Base-by-base conservation (phyloP, 176 grass and related monocot species). In the Elymus sibiricus region DNA sequence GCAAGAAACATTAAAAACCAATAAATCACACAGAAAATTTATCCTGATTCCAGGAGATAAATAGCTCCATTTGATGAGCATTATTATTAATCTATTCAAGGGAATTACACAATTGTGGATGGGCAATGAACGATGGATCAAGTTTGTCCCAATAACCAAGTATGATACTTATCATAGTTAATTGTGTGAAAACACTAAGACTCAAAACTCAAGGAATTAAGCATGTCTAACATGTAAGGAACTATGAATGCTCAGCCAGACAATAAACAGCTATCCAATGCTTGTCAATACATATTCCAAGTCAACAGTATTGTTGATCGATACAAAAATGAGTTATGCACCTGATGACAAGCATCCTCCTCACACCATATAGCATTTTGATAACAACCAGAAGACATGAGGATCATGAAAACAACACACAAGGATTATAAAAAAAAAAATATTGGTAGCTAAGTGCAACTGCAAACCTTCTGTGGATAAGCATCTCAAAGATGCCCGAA, bases 401-500 rank as follows among this genome's bases (percentile, higher is more conserved):
- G 15, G 29, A 70, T 83, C 89, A 27, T 69, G 22, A 82, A 81
- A 74, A 32, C 27, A 84, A 81, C 9, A 66, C 19, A 39, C 34
- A 60, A 19, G 32, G 26, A 68, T 31, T 40, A 31, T 5, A 83
- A 76, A 40, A 3, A 17, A 87, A 80, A 19, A 4, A 38, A 72
- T 40, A 84, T 22, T 42, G 22, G 9, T 19, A 79, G 51, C 25
- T 72, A 85, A 89, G 68, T 77, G 69, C 61, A 81, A 56, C 59
- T 71, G 64, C 21, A 47, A 62, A 88, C 74, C 85, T 88, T 90
- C 84, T 53, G 27, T 39, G 58, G 75, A 92, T 46, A 94, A 83
- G 63, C 77, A 86, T 84, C 84, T 92, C 60, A 98, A 82, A 75
- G 91, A 94, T 64, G 78, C 74, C 24, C 96, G 96, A 84, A 98